Evolutionary conservation across 2,329 filamentous ascomycete species (phyloP).

Genomic region (Diaporthe ilicicola): DNA sequence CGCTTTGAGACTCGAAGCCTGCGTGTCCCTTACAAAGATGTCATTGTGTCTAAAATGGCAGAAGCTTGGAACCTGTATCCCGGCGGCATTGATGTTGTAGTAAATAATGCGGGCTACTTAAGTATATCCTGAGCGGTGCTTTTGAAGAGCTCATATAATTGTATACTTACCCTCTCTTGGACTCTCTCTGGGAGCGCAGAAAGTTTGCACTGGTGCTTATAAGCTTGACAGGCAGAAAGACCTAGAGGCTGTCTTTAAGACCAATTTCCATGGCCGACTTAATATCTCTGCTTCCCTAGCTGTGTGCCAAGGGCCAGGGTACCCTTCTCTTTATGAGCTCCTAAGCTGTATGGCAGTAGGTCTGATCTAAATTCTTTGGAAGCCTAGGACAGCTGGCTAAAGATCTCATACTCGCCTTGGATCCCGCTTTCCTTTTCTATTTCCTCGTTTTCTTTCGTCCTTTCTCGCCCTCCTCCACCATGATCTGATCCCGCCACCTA

Average conservation of each 20-base stretch:
- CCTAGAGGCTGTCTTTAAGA: constrained; percentile 40
- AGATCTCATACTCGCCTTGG: no score
- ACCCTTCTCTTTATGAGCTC: constrained; percentile 48
- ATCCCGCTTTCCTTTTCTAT: no score
- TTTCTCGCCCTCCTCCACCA: no score
- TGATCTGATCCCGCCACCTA: neutral
- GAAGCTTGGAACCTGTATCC: constrained; percentile 36
- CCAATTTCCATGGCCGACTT: constrained; percentile 50
- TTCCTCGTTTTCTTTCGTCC: no score
- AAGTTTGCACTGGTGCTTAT: neutral
- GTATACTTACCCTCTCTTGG: neutral
- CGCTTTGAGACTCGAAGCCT: no score
- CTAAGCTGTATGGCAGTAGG: constrained; percentile 43
- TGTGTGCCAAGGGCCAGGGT: constrained; percentile 42
- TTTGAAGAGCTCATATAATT: constrained; percentile 42
- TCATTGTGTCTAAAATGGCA: constrained; percentile 34
- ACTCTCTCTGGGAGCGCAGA: neutral
- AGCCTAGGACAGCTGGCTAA: no score
- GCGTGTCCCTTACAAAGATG: constrained; percentile 36
- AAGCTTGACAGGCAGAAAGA: constrained; percentile 35
- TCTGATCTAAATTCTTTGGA: neutral
- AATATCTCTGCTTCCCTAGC: constrained; percentile 46
- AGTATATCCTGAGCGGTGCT: constrained; percentile 39
- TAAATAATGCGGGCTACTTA: constrained; percentile 38
- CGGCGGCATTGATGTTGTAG: constrained; percentile 30